phyloP scores from a whole-genome alignment of 345 rosid genomes.

The Ceriops tagal region DNA sequence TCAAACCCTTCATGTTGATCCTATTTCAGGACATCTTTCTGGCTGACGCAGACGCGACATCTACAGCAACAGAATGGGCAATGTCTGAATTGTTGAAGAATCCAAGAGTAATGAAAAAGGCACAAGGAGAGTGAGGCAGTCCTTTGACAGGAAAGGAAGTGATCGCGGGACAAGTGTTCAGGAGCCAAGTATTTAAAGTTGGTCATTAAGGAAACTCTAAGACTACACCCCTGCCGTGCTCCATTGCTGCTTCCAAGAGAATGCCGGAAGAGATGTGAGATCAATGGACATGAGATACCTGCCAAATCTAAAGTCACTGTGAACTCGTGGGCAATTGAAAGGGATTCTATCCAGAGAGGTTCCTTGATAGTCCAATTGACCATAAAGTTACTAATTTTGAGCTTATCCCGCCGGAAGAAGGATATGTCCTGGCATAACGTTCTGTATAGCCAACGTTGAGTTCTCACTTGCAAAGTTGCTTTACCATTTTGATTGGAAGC shows the following conservation, averaged over 20 bases:
- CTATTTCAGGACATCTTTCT: constrained; percentile 4
- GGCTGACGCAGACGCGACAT: constrained; percentile 6
- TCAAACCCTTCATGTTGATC: background rate
- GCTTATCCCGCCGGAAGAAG: constrained; percentile 12
- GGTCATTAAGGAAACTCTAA: constrained; percentile 11
- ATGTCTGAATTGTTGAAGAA: constrained; percentile 9
- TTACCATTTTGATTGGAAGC: constrained; percentile 14
- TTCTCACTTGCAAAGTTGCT: constrained; percentile 7
- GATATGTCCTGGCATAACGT: constrained; percentile 6
- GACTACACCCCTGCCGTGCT: constrained; percentile 7
- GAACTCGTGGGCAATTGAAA: constrained; percentile 7
- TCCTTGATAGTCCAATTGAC: constrained; percentile 8
- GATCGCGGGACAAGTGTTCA: background rate
- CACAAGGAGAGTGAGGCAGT: constrained; percentile 4
- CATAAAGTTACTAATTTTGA: constrained; percentile 13
- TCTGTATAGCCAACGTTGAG: background rate
- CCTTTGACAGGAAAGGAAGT: background rate
- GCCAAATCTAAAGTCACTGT: constrained; percentile 9
- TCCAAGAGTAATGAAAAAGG: constrained; percentile 12
- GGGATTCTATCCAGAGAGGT: constrained; percentile 18
- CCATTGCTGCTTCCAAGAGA: constrained; percentile 12
- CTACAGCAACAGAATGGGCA: constrained; percentile 5
- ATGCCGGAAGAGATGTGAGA: constrained; percentile 7
- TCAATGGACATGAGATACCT: constrained; percentile 1
- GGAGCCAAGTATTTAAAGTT: constrained; percentile 7